Percentiles rank a stretch among this genome's conserved stretches.
Evolutionary conservation across 1,284 basidiomycete species (phyloP).

Genomic region (Cryptococcus sp.): DNA sequence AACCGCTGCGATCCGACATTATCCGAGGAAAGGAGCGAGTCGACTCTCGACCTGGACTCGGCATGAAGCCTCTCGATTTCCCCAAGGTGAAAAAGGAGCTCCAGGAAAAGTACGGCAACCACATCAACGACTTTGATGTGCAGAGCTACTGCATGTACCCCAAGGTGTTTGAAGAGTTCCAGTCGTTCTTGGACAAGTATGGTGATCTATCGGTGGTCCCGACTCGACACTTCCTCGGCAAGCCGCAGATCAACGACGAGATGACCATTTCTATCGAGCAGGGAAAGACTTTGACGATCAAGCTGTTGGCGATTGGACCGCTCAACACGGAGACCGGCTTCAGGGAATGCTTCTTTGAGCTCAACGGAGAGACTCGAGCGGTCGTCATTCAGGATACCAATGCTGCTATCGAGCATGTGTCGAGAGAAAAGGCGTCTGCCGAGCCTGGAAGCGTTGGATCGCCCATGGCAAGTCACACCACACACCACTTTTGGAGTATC

Average conservation of each 20-base stretch:
- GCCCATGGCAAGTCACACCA: constrained; percentile 58
- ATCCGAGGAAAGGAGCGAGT: constrained; percentile 93
- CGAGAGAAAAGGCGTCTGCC: constrained; percentile 84
- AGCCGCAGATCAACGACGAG: constrained; percentile 87
- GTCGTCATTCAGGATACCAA: constrained; percentile 92
- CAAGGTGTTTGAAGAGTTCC: constrained; percentile 96
- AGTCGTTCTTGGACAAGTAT: constrained; percentile 87
- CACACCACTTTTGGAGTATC: not conserved
- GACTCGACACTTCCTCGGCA: constrained; percentile 94
- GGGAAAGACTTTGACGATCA: constrained; percentile 95
- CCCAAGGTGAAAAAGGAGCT: constrained; percentile 92
- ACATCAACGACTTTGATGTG: constrained; percentile 88
- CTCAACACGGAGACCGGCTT: constrained; percentile 85
- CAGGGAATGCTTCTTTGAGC: constrained; percentile 96
- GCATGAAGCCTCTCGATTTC: constrained; percentile 84
- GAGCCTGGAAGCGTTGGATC: constrained; percentile 95
- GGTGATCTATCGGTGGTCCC: constrained; percentile 92
- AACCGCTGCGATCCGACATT: constrained; percentile 83
- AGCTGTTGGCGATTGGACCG: constrained; percentile 89
- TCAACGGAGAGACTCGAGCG: constrained; percentile 92
- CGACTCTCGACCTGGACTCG: constrained; percentile 84
- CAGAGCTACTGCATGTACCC: constrained; percentile 71
- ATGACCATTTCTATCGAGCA: constrained; percentile 95
- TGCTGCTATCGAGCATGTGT: constrained; percentile 89
- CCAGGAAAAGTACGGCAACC: constrained; percentile 87